Conservation (phyloP, 805 yeast genomes). For the Saturnispora serradocipensis region DNA sequence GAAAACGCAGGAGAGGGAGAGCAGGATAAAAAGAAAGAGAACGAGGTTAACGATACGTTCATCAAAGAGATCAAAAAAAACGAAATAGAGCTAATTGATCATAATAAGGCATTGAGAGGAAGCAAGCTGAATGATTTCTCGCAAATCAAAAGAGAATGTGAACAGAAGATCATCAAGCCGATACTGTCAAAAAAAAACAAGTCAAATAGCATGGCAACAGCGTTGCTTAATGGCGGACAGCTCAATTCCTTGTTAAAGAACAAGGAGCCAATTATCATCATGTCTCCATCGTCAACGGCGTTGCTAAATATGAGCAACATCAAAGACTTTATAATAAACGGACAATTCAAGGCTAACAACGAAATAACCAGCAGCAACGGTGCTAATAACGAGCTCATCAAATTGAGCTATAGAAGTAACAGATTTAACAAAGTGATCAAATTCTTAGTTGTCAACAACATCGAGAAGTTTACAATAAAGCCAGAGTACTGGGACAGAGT, state of each 20-base stretch:
- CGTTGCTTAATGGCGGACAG: not conserved
- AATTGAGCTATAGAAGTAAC: constrained; percentile 47
- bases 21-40: constrained; percentile 14
- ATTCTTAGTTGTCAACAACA: constrained; percentile 79
- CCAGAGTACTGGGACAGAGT: constrained; percentile 98
- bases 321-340: constrained; percentile 63
- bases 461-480: constrained; percentile 77
- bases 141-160: constrained; percentile 59
- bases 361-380: constrained; percentile 12
- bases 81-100: constrained; percentile 37
- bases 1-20: constrained; percentile 35
- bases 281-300: constrained; percentile 76
- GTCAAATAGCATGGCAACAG: not conserved
- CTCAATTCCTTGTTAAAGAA: constrained; percentile 16
- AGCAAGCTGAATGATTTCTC: constrained; percentile 56
- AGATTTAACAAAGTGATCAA: constrained; percentile 46
- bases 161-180: constrained; percentile 41
- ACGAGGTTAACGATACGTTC: constrained; percentile 38
- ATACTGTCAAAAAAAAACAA: constrained; percentile 2
- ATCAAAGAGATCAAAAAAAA: constrained; percentile 36
- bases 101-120: constrained; percentile 42
- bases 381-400: constrained; percentile 30
- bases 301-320: constrained; percentile 56
- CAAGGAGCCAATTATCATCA: constrained; percentile 61
- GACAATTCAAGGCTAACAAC: constrained; percentile 38